Conservation (phyloP, 306 rosid genomes). For the Chamaecrista fasciculata region DNA sequence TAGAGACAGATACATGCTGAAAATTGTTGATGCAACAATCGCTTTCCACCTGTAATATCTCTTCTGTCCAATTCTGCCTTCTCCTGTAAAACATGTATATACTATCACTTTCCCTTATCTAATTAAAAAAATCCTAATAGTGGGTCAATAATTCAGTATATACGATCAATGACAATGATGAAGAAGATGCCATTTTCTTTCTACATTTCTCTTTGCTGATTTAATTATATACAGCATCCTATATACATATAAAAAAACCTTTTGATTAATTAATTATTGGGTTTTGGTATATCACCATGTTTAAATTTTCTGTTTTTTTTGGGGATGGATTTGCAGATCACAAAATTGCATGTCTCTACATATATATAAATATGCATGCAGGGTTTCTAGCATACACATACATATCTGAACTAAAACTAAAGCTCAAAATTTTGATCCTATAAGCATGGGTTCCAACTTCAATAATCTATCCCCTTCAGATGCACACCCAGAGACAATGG, state of each 20-base stretch:
- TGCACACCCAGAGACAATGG: slow-evolving; percentile 87
- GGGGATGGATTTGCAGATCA: slow-evolving; percentile 21
- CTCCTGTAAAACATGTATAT: no score
- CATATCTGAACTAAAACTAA: no score
- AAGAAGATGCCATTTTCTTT: slow-evolving; percentile 7
- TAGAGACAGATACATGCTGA: slow-evolving; percentile 31
- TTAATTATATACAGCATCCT: neutral
- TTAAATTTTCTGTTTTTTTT: neutral
- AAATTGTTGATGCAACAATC: slow-evolving; percentile 23
- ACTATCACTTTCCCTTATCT: slow-evolving; percentile 1
- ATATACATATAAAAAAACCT: no score
- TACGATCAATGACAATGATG: slow-evolving; percentile 23
- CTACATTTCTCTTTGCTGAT: slow-evolving; percentile 10
- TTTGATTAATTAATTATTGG: neutral
- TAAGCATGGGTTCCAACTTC: slow-evolving; percentile 44
- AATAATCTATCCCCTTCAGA: slow-evolving; percentile 60
- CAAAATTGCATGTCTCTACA: slow-evolving; percentile 28
- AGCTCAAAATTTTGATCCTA: no score
- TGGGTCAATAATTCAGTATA: no score
- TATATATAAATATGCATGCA: slow-evolving; percentile 45
- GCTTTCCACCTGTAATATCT: slow-evolving; percentile 60
- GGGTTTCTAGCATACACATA: slow-evolving; percentile 24
- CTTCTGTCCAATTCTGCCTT: slow-evolving; percentile 26
- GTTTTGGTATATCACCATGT: slow-evolving; percentile 1
- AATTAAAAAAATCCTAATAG: slow-evolving; percentile 3